Percentiles rank a stretch among this genome's conserved stretches.
phyloP scores from a whole-genome alignment of 257 asterid genomes.

The Nicotiana otophora region DNA sequence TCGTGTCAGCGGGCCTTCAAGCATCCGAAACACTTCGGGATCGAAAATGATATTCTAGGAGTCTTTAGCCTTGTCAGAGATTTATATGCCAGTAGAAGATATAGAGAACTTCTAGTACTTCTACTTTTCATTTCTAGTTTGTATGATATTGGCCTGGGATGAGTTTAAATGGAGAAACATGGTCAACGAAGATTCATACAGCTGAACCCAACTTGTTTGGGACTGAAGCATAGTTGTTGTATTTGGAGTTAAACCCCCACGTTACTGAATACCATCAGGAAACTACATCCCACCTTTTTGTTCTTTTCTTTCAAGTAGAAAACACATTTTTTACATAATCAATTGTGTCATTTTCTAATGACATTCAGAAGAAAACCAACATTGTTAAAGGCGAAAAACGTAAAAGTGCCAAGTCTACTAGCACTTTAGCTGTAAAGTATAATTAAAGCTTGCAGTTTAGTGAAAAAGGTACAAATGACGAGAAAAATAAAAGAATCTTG shows the following conservation, averaged over 20 bases:
- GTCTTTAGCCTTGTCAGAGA: neutral
- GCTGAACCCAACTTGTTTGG: neutral
- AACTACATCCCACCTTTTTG: neutral
- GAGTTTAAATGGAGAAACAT: neutral
- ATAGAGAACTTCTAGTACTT: neutral
- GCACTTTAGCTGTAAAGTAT: neutral
- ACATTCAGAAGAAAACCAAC: neutral
- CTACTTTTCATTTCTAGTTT: too few species aligned
- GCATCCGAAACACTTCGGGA: too few species aligned
- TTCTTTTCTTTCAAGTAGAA: neutral
- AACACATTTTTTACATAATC: neutral
- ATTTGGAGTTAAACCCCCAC: neutral
- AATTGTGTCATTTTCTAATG: neutral
- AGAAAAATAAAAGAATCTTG: neutral
- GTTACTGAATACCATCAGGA: neutral
- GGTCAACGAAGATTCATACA: neutral
- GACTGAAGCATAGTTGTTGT: neutral
- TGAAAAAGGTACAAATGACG: neutral
- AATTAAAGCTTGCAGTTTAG: neutral
- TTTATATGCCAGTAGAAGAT: too few species aligned
- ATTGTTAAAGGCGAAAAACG: neutral
- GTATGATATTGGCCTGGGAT: neutral
- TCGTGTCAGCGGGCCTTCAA: too few species aligned
- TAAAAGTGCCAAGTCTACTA: neutral
- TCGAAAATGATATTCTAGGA: neutral